A percentile compares a stretch with the other conserved stretches of the same genome.
These are phyloP conservation scores for Chondrus crispus DNA, from an alignment of 23 red algal genomes.

Conservation along the genomic window DNA sequence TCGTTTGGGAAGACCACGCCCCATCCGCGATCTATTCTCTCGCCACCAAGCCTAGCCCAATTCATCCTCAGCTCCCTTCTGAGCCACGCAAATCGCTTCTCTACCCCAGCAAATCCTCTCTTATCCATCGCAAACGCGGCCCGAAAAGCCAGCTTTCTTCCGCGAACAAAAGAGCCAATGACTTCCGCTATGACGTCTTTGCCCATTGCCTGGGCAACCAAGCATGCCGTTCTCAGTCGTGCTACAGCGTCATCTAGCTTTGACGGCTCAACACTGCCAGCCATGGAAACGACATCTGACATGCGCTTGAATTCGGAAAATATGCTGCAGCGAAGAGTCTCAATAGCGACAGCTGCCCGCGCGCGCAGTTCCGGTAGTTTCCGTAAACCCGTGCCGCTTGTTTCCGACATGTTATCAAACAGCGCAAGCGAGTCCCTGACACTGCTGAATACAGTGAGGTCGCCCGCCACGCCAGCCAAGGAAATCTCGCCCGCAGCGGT, in stretches of 20 bases:
- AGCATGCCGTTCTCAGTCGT: slow-evolving; percentile 40
- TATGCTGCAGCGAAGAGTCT: slow-evolving; percentile 28
- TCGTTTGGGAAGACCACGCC: slow-evolving; percentile 68
- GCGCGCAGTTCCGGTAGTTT: slow-evolving; percentile 23
- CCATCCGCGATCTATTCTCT: slow-evolving; percentile 71
- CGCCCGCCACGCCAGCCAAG: not conserved
- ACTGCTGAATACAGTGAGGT: slow-evolving; percentile 17
- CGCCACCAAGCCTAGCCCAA: slow-evolving; percentile 55
- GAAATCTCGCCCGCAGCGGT: not conserved
- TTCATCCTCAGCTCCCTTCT: slow-evolving; percentile 74
- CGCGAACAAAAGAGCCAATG: slow-evolving; percentile 31
- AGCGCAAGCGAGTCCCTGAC: not conserved
- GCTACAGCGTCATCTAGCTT: slow-evolving; percentile 42
- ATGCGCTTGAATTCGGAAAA: slow-evolving; percentile 30
- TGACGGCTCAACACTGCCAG: not conserved
- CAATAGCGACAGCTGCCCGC: slow-evolving; percentile 48
- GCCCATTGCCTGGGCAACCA: slow-evolving; percentile 47
- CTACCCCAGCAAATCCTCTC: slow-evolving; percentile 21
- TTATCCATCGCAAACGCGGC: slow-evolving; percentile 69
- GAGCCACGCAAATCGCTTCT: slow-evolving; percentile 81
- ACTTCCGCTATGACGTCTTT: slow-evolving; percentile 34
- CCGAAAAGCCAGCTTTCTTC: slow-evolving; percentile 44
- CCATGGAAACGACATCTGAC: slow-evolving; percentile 39
- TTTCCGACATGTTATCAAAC: not conserved
- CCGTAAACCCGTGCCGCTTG: not conserved